Base-by-base conservation (phyloP, 2,329 filamentous ascomycete genomes). In the Fusarium pseudograminearum region DNA sequence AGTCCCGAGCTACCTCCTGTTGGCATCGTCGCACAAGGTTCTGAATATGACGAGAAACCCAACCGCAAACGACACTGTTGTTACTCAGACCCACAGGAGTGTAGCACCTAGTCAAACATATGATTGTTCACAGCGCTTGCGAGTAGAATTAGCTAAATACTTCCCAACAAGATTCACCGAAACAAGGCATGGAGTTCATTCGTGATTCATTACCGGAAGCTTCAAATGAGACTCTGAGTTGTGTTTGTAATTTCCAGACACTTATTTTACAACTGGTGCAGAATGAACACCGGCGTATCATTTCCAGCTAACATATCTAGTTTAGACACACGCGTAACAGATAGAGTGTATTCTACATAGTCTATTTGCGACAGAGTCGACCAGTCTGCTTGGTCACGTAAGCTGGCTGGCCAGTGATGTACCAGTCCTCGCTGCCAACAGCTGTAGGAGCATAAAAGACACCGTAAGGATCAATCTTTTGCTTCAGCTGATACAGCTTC, bases 371-470 rank as follows among this genome's bases (percentile, higher is more conserved):
- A 26, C 67, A 70, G 10, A 70, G 58, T 3, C 67, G 67, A 5
- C 67, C 67, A 12, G 64, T 71, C 24, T 70, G 67, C 20, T 60
- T 71, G 15, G 69, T 68, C 2, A 71, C 58, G 4, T 61, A 71
- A 20, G 64, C 58, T 7, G 57, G 52, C 3, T 68, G 64, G 10
- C 36, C 66, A 7, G 67, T 59, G 15, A 69, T 31, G 2, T 70
- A 71, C 76, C 80, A 82, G 41, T 80, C 74, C 63, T 81, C 80
- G 9, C 76, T 78, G 0, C 80, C 80, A 10, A 81, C 78, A 20
- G 78, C 79, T 20, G 76, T 78, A 33, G 77, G 75, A 9, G 77
- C 75, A 46, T 79, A 80, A 28, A 81, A 79, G 1, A 81, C 50
- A 9, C 76, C 75, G 28, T 71, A 72, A n/a, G 79, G 78, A 16